These are phyloP conservation scores for Colletotrichum kahawae DNA, from an alignment of 2,329 filamentous ascomycete species.

Conservation along the genomic window DNA sequence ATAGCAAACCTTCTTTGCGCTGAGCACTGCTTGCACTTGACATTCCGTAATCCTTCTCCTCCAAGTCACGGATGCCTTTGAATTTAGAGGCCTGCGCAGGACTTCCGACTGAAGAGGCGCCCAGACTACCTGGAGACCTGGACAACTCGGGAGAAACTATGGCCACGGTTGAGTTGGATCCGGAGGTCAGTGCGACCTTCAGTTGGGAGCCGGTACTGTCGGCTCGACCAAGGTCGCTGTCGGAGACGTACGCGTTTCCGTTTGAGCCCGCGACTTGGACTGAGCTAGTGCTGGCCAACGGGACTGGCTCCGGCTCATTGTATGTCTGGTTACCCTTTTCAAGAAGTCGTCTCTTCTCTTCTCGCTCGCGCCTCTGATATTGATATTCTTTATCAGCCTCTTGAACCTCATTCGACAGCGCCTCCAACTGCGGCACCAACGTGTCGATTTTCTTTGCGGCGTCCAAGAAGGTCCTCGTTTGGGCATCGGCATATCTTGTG, in stretches of 20 bases:
- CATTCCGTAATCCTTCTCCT: constrained; percentile 74
- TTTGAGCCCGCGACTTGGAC: constrained; percentile 41
- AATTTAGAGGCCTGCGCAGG: constrained; percentile 68
- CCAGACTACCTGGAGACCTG: constrained; percentile 61
- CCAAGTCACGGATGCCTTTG: constrained; percentile 90
- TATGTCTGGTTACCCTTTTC: constrained; percentile 85
- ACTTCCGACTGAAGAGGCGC: constrained; percentile 50
- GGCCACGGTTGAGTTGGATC: constrained; percentile 36
- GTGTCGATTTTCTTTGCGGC: constrained; percentile 88
- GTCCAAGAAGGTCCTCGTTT: constrained; percentile 81
- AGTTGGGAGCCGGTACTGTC: constrained; percentile 78
- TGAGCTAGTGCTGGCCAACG: constrained; percentile 39
- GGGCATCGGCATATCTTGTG: constrained; percentile 90
- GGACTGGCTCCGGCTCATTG: constrained; percentile 69
- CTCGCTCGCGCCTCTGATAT: constrained; percentile 90
- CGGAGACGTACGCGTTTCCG: constrained; percentile 58
- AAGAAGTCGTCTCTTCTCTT: constrained; percentile 88
- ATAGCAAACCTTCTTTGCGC: constrained; percentile 91
- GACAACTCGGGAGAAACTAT: constrained; percentile 49
- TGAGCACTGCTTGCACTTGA: constrained; percentile 64
- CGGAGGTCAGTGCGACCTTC: constrained; percentile 54
- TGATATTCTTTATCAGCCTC: constrained; percentile 97
- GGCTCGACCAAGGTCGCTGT: constrained; percentile 73
- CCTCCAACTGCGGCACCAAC: constrained; percentile 88
- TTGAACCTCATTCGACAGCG: constrained; percentile 85